These are phyloP conservation scores for Xylaria venustula DNA, from an alignment of 495 filamentous ascomycete genomes.

Conservation along the genomic window DNA sequence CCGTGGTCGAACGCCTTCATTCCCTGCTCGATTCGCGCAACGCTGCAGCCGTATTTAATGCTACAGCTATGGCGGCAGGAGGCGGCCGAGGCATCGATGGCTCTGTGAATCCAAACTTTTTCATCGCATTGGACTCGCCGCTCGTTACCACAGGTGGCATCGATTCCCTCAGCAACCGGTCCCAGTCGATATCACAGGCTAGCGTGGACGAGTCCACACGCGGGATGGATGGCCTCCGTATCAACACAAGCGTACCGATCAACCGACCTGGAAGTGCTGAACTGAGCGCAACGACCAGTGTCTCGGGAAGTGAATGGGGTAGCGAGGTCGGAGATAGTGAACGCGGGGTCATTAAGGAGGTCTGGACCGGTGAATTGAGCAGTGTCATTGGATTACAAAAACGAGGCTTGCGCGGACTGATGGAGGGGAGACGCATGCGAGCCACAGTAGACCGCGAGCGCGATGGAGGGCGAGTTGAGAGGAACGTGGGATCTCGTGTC, in stretches of 20 bases:
- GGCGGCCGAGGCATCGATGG: slow-evolving; percentile 72
- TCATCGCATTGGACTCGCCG: slow-evolving; percentile 25
- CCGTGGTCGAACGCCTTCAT: slow-evolving; percentile 87
- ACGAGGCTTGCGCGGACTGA: slow-evolving; percentile 82
- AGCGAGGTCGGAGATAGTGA: slow-evolving; percentile 42
- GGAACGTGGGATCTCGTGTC: slow-evolving; percentile 24
- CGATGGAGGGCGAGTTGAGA: slow-evolving; percentile 22
- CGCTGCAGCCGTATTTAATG: slow-evolving; percentile 96
- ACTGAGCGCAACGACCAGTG: slow-evolving; percentile 47
- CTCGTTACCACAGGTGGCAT: slow-evolving; percentile 11
- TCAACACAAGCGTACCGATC: slow-evolving; percentile 39
- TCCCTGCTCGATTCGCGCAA: slow-evolving; percentile 87
- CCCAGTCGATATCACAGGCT: slow-evolving; percentile 24
- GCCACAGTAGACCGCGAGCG: slow-evolving; percentile 41
- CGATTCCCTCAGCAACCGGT: slow-evolving; percentile 16
- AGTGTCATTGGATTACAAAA: slow-evolving; percentile 97
- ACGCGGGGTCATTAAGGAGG: slow-evolving; percentile 45
- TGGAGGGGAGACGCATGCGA: slow-evolving; percentile 89
- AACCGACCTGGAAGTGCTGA: slow-evolving; percentile 43
- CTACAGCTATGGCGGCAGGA: slow-evolving; percentile 95
- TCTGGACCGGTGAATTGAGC: slow-evolving; percentile 83
- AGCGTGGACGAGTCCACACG: slow-evolving; percentile 19
- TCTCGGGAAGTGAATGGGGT: slow-evolving; percentile 49
- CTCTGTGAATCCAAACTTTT: slow-evolving; percentile 48
- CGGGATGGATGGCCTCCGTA: slow-evolving; percentile 30